Evolutionary conservation across 2,329 filamentous ascomycete genomes (phyloP), one percentile per base, ranked within the genome.

Genomic region (Talaromyces verruculosus): DNA sequence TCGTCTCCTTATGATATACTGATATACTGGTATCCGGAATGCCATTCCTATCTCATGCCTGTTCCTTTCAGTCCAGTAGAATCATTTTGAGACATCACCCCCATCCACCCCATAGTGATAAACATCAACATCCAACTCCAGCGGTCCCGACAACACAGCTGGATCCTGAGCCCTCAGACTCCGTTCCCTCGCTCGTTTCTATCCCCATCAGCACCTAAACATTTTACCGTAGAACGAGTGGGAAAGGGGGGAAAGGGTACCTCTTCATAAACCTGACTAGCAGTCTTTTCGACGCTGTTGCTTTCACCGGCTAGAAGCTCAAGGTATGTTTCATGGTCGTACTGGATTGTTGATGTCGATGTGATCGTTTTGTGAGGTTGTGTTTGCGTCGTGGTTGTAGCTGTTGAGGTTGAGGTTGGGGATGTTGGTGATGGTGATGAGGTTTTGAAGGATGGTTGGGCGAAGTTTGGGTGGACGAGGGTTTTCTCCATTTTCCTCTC

Each of bases 291-390:
- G 37, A 47, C 61, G 5, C 62, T 35, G 4, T 67, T 66, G 33
- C 67, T 67, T 5, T 57, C 43, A 2, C 72, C 73, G 10, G 69
- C 69, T 28, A 70, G 70, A 37, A 76, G 66, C 58, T 75, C 72
- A 15, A 76, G 71, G 49, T 74, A 76, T 17, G 70, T 69, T 61
- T 76, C 74, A 41, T 76, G 73, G 45, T 76, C 74, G 61, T 76
- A 75, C 61, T 71, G 72, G 64, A 76, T 70, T 11, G 51, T 25
- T 3, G 57, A 33, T 3, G 28, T 25, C 11, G 37, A 33, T 1
- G 28, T 7, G 3, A 10, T 60, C 1, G 19, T 17, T 17, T 33
- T 30, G 28, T 33, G 49, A 3, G 49, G 15, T 53, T 19, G 13
- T 17, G 22, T 30, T 7, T 33, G 22, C 8, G 22, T 51, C 1